These are phyloP conservation scores for Colletotrichum liriopes DNA, from an alignment of 2,329 filamentous ascomycete species.

Conservation along the genomic window DNA sequence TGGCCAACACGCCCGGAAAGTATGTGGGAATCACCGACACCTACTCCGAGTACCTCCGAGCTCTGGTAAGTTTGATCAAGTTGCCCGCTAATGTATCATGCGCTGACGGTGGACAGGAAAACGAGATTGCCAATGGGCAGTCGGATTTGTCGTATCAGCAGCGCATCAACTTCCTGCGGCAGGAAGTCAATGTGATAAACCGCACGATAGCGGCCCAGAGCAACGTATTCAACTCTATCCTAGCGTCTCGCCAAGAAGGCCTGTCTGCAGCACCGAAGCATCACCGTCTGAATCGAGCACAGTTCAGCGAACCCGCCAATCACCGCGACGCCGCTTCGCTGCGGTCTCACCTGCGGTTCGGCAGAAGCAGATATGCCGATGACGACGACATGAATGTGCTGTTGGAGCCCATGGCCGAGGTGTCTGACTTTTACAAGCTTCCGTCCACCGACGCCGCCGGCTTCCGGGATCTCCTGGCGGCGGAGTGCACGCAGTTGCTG, in stretches of 20 bases:
- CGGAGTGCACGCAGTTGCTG: conserved; percentile 57
- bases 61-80: conserved; percentile 52
- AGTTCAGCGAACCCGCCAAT: conserved; percentile 37
- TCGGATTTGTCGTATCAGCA: conserved; percentile 60
- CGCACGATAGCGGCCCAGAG: conserved; percentile 54
- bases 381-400: conserved; percentile 19
- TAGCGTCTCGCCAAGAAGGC: conserved; percentile 16
- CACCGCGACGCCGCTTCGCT: conserved; percentile 1
- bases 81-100: conserved; percentile 4
- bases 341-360: conserved; percentile 34
- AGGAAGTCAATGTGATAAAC: conserved; percentile 58
- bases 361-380: conserved; percentile 25
- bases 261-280: conserved; percentile 27
- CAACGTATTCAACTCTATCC: conserved; percentile 49
- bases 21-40: conserved; percentile 58
- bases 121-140: conserved; percentile 56
- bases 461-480: conserved; percentile 52
- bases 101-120: conserved; percentile 52
- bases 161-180: conserved; percentile 57
- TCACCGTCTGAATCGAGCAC: conserved; percentile 43
- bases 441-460: conserved; percentile 35
- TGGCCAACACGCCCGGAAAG: conserved; percentile 56
- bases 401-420: conserved; percentile 28
- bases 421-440: conserved; percentile 44
- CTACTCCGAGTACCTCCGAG: conserved; percentile 60